phyloP scores from a whole-genome alignment of 176 grass and related monocot genomes.

The Oryza glumipatula region DNA sequence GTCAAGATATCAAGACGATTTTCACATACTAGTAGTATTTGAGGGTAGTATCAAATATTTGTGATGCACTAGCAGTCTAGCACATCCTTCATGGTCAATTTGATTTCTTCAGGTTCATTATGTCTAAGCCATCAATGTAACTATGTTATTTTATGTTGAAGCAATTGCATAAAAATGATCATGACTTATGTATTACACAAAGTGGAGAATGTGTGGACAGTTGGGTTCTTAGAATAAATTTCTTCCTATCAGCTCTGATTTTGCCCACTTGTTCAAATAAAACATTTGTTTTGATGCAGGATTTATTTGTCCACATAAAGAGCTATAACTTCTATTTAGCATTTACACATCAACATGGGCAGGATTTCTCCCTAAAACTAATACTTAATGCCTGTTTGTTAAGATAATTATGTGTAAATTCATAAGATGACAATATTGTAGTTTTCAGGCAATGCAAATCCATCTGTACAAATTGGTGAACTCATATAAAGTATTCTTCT shows the following conservation, averaged over 20 bases:
- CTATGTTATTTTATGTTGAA: neutral
- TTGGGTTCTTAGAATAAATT: neutral
- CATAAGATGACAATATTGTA: neutral
- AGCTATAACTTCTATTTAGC: neutral
- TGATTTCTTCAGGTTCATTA: neutral
- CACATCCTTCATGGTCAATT: constrained; percentile 7
- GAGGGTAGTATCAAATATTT: neutral
- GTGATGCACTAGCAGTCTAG: neutral
- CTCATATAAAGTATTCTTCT: neutral
- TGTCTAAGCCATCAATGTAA: constrained; percentile 2
- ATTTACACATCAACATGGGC: neutral
- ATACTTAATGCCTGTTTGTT: neutral
- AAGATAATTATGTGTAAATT: neutral
- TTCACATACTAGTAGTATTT: neutral
- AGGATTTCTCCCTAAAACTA: neutral
- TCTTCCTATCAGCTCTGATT: neutral
- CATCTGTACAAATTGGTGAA: neutral
- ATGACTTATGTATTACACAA: too few species aligned
- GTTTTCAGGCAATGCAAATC: neutral
- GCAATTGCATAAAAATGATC: too few species aligned
- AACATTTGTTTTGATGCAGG: neutral
- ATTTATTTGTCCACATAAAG: constrained; percentile 14
- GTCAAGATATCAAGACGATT: neutral
- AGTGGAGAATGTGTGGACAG: too few species aligned
- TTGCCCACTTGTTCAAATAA: neutral